Conservation (phyloP, 176 grass and related monocot genomes). For the Zizania latifolia region DNA sequence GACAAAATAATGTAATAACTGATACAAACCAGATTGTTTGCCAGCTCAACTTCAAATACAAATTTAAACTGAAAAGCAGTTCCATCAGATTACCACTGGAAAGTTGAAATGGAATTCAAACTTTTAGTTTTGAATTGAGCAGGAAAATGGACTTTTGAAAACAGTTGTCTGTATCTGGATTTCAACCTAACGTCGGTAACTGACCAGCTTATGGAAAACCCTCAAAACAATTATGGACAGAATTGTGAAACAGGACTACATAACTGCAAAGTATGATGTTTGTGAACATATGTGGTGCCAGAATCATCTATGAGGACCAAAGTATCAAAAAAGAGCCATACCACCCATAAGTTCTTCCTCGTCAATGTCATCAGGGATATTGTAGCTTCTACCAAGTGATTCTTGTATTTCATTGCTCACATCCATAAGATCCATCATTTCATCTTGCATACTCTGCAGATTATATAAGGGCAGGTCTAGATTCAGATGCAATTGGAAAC, state of each 20-base stretch:
- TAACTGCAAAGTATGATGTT: neutral
- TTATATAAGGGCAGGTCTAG: neutral
- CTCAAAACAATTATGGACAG: neutral
- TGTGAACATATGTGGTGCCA: neutral
- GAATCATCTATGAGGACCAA: neutral
- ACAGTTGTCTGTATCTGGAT: too few relatives aligned
- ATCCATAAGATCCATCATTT: constrained; percentile 99
- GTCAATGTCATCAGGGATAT: constrained; percentile 89
- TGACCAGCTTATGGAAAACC: neutral
- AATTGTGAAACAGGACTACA: neutral
- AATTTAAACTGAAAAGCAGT: neutral
- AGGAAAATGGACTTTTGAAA: too few relatives aligned
- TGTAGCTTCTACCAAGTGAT: constrained; percentile 90
- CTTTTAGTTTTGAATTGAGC: too few relatives aligned
- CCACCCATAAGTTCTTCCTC: constrained; percentile 96
- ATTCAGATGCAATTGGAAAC: constrained; percentile 1
- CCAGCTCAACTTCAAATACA: neutral
- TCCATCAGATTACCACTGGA: neutral
- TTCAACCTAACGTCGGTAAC: neutral
- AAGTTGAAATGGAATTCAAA: neutral
- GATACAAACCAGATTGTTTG: neutral
- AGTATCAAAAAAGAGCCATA: constrained; percentile 21
- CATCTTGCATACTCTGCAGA: constrained; percentile 93
- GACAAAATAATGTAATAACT: neutral
- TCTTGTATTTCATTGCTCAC: constrained; percentile 97